These are phyloP conservation scores for Trichophyton schoenleinii DNA, from an alignment of 2,329 filamentous ascomycete species.

Conservation along the genomic window DNA sequence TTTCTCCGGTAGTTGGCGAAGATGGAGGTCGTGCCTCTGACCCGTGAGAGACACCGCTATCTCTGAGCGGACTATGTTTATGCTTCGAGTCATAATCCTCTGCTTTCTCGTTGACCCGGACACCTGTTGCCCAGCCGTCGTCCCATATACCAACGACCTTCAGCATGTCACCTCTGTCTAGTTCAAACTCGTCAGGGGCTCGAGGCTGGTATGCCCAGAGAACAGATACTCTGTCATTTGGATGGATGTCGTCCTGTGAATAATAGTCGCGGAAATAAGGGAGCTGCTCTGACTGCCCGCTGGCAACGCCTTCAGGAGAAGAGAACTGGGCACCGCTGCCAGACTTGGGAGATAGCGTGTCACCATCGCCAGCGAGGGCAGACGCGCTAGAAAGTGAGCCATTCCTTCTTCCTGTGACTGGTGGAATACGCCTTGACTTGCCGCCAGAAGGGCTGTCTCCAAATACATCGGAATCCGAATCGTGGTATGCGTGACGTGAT, in stretches of 20 bases:
- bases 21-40: slow-evolving; percentile 50
- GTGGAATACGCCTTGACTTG: slow-evolving; percentile 33
- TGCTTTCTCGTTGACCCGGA: slow-evolving; percentile 66
- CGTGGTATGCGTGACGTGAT: slow-evolving; percentile 42
- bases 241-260: slow-evolving; percentile 88
- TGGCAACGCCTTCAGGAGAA: slow-evolving; percentile 69
- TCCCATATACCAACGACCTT: slow-evolving; percentile 99
- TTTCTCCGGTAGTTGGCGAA: slow-evolving; percentile 60
- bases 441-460: slow-evolving; percentile 61
- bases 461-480: slow-evolving; percentile 54
- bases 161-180: slow-evolving; percentile 94
- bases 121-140: slow-evolving; percentile 93
- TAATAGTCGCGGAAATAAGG: slow-evolving; percentile 99
- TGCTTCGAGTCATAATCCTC: slow-evolving; percentile 71
- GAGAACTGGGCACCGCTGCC: slow-evolving; percentile 60
- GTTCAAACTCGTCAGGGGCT: slow-evolving; percentile 79
- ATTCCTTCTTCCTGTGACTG: slow-evolving; percentile 50
- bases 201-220: slow-evolving; percentile 96
- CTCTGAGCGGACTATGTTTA: slow-evolving; percentile 58
- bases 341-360: slow-evolving; percentile 56
- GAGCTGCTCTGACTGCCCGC: slow-evolving; percentile 88
- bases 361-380: slow-evolving; percentile 53
- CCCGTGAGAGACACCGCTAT: slow-evolving; percentile 84
- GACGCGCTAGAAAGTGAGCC: slow-evolving; percentile 86
- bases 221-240: slow-evolving; percentile 76